Evolutionary conservation across 2,329 filamentous ascomycete genomes (phyloP), one percentile per base, ranked within the genome.

Genomic region (Neofusicoccum laricinum): DNA sequence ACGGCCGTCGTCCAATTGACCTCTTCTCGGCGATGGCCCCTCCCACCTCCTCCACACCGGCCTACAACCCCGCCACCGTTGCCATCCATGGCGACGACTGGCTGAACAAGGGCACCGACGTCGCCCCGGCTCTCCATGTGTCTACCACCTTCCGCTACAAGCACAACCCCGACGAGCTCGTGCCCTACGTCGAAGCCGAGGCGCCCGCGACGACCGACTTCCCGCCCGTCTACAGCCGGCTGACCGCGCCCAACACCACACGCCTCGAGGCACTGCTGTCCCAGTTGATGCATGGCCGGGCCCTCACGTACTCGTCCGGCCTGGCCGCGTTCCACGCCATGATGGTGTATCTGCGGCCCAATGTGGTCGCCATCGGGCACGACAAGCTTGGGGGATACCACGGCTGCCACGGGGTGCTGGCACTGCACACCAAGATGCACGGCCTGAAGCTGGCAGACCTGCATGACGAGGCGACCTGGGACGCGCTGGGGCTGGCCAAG

Each of bases 111-210:
- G 86, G 90, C 69, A 83, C 87, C 58, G 92, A 95, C 73, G 90
- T 98, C 63, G 93, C 94, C 12, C 94, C 95, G 65, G 88, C 94
- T 3, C 83, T 98, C 73, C 94, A 98, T 76, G 87, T 96, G 68
- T 93, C 92, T 67, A 97, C 94, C 12, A 98, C 92, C 15, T 98
- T 92, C 78, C 88, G 92, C 69, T 98, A 97, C 77, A 81, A 84
- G 32, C 78, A 82, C 61, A 84, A 97, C 73, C 91, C 92, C 1
- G 84, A 88, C 5, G 75, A 86, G 32, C 84, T 97, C 50, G 69
- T 80, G 7, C 81, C 84, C 14, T 74, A 71, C 30, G 68, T 90
- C 32, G 85, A 86, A 72, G 69, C 70, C 63, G 21, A 17, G 4
- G 41, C 49, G 30, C 30, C 64, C 45, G 41, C 63, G n/a, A 34